phyloP scores from a whole-genome alignment of 2,329 filamentous ascomycete genomes.

The Beauveria medogensis region DNA sequence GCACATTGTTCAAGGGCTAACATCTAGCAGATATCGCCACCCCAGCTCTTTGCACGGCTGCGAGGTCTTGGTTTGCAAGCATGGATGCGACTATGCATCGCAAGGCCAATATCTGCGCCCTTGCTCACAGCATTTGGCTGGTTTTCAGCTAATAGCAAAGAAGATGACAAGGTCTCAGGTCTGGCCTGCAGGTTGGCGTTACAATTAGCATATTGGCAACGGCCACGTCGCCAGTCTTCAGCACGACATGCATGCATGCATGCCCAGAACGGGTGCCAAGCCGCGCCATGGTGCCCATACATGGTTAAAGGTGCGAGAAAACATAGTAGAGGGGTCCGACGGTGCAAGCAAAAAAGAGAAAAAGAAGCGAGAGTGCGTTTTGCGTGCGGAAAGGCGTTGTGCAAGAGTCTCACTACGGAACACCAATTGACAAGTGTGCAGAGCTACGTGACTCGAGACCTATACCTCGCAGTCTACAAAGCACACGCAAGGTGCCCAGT shows the following conservation, averaged over 20 bases:
- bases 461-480: not conserved
- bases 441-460: not conserved
- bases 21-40: not conserved
- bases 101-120: not conserved
- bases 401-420: not conserved
- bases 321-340: not conserved
- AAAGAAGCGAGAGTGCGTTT: not conserved
- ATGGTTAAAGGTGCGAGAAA: not conserved
- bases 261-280: not conserved
- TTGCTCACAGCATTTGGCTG: no score
- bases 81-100: not conserved
- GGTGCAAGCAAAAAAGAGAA: not conserved
- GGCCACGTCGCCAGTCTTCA: not conserved
- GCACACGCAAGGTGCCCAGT: no score
- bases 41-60: not conserved
- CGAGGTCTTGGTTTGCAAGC: not conserved
- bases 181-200: not conserved
- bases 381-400: not conserved
- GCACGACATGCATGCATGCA: slow-evolving; percentile 1
- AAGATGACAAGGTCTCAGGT: not conserved
- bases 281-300: not conserved
- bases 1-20: no score
- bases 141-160: not conserved
- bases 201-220: not conserved
- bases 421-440: not conserved